phyloP scores from a whole-genome alignment of 1,284 basidiomycete species.

The Ustilago sp. region DNA sequence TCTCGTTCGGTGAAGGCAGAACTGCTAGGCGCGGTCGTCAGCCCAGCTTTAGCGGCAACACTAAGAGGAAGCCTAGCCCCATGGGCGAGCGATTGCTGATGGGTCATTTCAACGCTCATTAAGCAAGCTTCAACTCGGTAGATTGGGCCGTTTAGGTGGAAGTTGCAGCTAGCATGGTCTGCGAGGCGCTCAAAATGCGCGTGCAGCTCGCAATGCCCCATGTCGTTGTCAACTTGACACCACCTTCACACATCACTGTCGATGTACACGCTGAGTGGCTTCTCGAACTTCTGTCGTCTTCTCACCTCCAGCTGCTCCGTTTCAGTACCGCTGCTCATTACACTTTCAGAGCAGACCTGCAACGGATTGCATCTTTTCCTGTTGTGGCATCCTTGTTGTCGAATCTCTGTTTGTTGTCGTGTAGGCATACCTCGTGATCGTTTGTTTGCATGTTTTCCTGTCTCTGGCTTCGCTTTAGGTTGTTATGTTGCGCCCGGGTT shows the following conservation, averaged over 20 bases:
- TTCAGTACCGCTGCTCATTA: neutral
- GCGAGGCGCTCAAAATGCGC: neutral
- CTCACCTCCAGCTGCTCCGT: conserved; percentile 2
- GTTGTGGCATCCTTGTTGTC: conserved; percentile 6
- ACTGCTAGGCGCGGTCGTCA: conserved; percentile 39
- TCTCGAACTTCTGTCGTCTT: neutral
- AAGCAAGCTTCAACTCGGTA: neutral
- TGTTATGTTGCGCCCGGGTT: conserved; percentile 8
- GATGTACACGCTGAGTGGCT: too few relatives aligned
- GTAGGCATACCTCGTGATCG: neutral
- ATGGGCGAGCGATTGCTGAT: conserved; percentile 65
- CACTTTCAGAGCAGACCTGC: conserved; percentile 1
- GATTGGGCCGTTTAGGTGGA: neutral
- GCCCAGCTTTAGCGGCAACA: conserved; percentile 43
- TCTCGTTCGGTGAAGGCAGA: conserved; percentile 26
- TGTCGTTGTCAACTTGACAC: neutral
- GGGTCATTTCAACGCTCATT: conserved; percentile 63
- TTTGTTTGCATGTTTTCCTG: conserved; percentile 14
- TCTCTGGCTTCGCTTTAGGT: neutral
- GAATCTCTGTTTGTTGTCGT: neutral
- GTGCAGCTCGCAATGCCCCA: neutral
- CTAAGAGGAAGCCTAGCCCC: conserved; percentile 60
- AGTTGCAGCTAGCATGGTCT: neutral
- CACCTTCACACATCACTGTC: too few relatives aligned
- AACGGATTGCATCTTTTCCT: neutral